Evolutionary conservation across 345 rosid genomes (phyloP).

Genomic region (Syzygium aromaticum): DNA sequence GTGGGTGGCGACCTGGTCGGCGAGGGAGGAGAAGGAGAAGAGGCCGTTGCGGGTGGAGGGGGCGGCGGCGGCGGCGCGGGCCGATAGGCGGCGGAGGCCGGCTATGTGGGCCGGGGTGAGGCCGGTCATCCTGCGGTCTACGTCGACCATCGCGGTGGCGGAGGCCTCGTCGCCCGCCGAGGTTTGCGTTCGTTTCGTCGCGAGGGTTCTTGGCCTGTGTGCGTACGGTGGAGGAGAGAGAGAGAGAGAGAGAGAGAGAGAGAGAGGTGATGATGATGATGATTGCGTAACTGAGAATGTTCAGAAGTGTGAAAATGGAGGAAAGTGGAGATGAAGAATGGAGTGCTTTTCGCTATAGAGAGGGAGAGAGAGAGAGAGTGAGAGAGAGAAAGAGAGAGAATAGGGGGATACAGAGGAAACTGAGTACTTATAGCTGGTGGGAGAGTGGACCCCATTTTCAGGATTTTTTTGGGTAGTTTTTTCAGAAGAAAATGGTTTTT

Average conservation of each 20-base stretch:
- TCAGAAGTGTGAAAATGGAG: not conserved
- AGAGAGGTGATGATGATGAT: not conserved
- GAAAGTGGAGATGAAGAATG: not conserved
- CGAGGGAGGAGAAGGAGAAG: conserved; percentile 59
- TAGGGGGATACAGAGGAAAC: not conserved
- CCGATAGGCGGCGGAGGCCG: conserved; percentile 92
- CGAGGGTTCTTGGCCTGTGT: not conserved
- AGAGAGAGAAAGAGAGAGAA: not conserved
- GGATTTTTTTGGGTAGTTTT: not conserved
- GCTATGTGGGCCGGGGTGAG: conserved; percentile 86
- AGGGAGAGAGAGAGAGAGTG: not conserved
- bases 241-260: not conserved
- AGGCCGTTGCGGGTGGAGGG: conserved; percentile 60
- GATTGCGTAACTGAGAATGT: not conserved
- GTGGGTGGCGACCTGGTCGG: conserved; percentile 68
- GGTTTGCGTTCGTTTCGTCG: not conserved
- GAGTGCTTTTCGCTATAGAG: not conserved
- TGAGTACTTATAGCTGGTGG: not conserved
- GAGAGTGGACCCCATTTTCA: not conserved
- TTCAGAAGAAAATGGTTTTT: not conserved
- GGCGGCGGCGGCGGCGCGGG: conserved; percentile 68
- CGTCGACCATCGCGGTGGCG: conserved; percentile 69
- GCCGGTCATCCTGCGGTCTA: conserved; percentile 90
- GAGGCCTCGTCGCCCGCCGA: not conserved
- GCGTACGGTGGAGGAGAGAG: not conserved